Percentiles rank a stretch among this genome's conserved stretches.
Evolutionary conservation across 2,329 filamentous ascomycete genomes (phyloP).

Genomic region (Ilyonectria sp.): DNA sequence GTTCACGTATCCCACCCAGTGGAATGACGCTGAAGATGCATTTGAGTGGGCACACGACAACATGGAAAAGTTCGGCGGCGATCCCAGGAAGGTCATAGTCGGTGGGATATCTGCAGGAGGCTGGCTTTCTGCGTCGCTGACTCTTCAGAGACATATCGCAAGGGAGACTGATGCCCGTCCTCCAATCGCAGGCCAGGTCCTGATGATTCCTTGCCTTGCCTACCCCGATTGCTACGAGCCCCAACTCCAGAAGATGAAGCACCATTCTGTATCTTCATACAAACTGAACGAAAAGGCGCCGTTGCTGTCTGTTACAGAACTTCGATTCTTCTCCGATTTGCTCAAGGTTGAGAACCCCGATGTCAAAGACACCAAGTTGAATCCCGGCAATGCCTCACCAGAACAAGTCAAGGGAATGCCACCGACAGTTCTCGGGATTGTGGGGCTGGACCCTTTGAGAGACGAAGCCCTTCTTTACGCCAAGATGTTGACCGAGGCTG

Average conservation of each 20-base stretch:
- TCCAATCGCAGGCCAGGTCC: slow-evolving; percentile 63
- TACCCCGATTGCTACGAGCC: slow-evolving; percentile 42
- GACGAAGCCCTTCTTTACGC: slow-evolving; percentile 64
- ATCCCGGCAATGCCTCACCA: slow-evolving; percentile 51
- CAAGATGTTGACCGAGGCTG: slow-evolving; percentile 58
- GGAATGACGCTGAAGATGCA: slow-evolving; percentile 68
- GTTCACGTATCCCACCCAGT: slow-evolving; percentile 65
- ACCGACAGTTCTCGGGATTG: slow-evolving; percentile 60
- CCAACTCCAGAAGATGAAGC: slow-evolving; percentile 54
- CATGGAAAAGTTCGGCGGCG: slow-evolving; percentile 27
- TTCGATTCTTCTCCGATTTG: slow-evolving; percentile 43
- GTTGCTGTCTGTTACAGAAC: slow-evolving; percentile 56
- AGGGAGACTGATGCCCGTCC: slow-evolving; percentile 31
- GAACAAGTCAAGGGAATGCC: slow-evolving; percentile 58
- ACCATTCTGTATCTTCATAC: slow-evolving; percentile 60
- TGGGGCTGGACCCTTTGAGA: slow-evolving; percentile 62
- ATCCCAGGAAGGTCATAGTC: slow-evolving; percentile 54
- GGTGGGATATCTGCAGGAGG: slow-evolving; percentile 66
- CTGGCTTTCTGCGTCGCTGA: slow-evolving; percentile 59
- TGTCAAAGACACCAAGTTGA: slow-evolving; percentile 55
- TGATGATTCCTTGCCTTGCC: slow-evolving; percentile 64
- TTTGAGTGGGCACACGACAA: slow-evolving; percentile 66
- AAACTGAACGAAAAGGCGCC: slow-evolving; percentile 64
- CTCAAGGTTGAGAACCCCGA: slow-evolving; percentile 45
- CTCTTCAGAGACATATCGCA: slow-evolving; percentile 55